Conservation (phyloP, 2,329 filamentous ascomycete genomes). For the Karstenula rhodostoma region DNA sequence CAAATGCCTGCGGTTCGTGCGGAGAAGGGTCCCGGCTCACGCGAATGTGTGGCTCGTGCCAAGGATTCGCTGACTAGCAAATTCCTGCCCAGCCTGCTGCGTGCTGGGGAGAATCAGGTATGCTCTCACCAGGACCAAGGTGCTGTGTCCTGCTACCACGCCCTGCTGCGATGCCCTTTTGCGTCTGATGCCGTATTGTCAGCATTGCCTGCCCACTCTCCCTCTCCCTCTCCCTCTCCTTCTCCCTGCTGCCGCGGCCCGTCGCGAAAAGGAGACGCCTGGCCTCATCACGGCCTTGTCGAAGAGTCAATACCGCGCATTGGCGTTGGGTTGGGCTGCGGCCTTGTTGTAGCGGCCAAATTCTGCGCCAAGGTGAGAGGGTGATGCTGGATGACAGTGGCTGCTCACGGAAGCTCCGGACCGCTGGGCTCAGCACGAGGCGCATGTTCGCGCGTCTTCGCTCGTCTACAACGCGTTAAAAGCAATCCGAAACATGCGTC, state of each 20-base stretch:
- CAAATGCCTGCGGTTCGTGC: not conserved
- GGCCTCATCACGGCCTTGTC: not conserved
- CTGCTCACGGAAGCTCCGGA: not conserved
- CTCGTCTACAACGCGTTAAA: not conserved
- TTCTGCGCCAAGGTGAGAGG: not conserved
- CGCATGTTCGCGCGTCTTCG: not conserved
- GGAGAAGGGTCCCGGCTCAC: constrained; percentile 1
- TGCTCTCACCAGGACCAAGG: not conserved
- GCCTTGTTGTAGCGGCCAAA: not conserved
- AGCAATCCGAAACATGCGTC: not conserved
- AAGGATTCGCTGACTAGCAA: not conserved
- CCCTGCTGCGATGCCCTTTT: too few relatives aligned
- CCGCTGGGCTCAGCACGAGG: not conserved
- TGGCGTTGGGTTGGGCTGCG: not conserved
- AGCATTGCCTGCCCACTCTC: not conserved
- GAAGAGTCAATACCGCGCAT: not conserved
- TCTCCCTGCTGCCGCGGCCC: not conserved
- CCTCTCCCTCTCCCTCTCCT: too few relatives aligned
- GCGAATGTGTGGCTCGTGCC: not conserved
- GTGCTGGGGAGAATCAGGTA: not conserved
- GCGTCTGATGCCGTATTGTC: not conserved
- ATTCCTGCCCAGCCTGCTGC: too few relatives aligned
- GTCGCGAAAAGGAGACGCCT: not conserved
- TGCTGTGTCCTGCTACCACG: not conserved
- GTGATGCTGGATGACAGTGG: not conserved